phyloP scores from a whole-genome alignment of 768 basidiomycete genomes.

The Strobilomyces confusus region DNA sequence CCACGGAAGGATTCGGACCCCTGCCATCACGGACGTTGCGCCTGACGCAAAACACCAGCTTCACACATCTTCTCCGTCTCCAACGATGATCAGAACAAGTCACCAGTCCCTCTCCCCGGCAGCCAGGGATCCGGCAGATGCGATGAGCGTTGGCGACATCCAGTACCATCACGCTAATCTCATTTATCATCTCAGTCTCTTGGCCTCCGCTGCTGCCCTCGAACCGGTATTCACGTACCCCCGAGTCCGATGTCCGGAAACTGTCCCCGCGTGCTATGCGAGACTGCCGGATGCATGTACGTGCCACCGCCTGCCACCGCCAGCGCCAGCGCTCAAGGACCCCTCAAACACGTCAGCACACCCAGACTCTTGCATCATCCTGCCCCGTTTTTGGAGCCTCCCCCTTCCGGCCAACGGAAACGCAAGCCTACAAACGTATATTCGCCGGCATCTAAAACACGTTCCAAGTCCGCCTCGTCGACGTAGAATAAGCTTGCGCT shows the following conservation, averaged over 20 bases:
- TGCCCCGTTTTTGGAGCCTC: background rate
- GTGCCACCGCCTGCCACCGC: conserved; percentile 1
- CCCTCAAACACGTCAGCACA: conserved; percentile 6
- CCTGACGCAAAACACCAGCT: background rate
- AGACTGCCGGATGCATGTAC: background rate
- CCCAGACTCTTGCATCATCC: background rate
- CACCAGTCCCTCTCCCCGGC: conserved; percentile 4
- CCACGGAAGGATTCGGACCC: conserved; percentile 12
- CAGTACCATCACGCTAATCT: background rate
- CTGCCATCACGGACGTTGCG: background rate
- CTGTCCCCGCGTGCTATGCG: background rate
- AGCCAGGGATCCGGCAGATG: background rate
- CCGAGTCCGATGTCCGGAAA: background rate
- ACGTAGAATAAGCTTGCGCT: background rate
- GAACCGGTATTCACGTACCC: background rate
- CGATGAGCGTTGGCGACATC: background rate
- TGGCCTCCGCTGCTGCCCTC: background rate
- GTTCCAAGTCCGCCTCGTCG: background rate
- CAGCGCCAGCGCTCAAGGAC: background rate
- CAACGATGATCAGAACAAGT: conserved; percentile 5
- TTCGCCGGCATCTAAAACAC: background rate
- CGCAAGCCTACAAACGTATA: background rate
- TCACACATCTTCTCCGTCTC: conserved; percentile 2
- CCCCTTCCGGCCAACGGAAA: background rate
- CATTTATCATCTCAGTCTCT: background rate